phyloP scores from a whole-genome alignment of 805 yeast species.

The Groenewaldozyma tartarivorans region DNA sequence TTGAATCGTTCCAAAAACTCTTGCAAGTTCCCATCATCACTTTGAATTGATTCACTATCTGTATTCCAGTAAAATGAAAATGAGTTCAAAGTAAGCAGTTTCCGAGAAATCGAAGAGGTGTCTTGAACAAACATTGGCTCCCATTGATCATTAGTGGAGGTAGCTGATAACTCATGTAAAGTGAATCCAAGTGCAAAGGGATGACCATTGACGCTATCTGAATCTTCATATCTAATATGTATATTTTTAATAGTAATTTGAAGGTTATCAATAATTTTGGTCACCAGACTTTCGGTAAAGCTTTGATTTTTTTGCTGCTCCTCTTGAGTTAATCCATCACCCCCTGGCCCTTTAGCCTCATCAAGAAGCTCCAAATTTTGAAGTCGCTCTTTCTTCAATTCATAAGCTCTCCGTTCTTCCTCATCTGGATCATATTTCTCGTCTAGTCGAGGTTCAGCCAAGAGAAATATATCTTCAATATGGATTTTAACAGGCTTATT shows the following conservation, averaged over 20 bases:
- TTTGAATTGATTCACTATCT: constrained; percentile 39
- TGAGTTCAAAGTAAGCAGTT: constrained; percentile 63
- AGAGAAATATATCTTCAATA: constrained; percentile 76
- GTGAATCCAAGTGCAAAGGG: constrained; percentile 83
- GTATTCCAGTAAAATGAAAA: constrained; percentile 82
- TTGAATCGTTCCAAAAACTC: constrained; percentile 31
- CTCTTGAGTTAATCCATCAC: constrained; percentile 21
- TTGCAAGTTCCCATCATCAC: constrained; percentile 30
- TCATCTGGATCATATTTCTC: constrained; percentile 51
- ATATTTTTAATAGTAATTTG: constrained; percentile 87
- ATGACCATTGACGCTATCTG: constrained; percentile 45
- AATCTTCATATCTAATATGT: constrained; percentile 88
- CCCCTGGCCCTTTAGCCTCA: constrained; percentile 30
- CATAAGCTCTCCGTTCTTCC: constrained; percentile 53
- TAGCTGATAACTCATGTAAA: constrained; percentile 79
- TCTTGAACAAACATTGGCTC: constrained; percentile 73
- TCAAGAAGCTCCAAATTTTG: constrained; percentile 51
- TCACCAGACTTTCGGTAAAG: constrained; percentile 76
- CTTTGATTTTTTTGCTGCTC: constrained; percentile 52
- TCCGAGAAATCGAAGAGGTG: constrained; percentile 56
- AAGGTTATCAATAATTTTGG: constrained; percentile 86
- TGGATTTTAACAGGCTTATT: constrained; percentile 83
- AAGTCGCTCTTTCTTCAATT: constrained; percentile 55
- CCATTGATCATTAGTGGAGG: constrained; percentile 83
- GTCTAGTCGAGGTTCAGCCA: constrained; percentile 66